Percentiles rank a stretch among this genome's conserved stretches.
Evolutionary conservation across 768 basidiomycete species (phyloP).

Genomic region (Lentinula lateritia): DNA sequence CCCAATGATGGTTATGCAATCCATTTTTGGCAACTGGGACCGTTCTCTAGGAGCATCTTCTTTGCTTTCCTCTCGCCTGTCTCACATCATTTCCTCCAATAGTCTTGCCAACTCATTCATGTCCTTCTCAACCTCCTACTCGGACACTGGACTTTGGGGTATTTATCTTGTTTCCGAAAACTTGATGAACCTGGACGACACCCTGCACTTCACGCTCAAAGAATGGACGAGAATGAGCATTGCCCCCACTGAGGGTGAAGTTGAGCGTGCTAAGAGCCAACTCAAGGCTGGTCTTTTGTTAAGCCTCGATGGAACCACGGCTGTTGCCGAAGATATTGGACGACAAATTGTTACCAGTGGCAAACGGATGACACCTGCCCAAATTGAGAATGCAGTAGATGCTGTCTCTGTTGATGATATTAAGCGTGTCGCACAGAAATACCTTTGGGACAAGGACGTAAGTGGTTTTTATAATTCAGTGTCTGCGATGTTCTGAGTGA

Average conservation of each 20-base stretch:
- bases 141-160: constrained; percentile 98
- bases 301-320: constrained; percentile 91
- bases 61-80: constrained; percentile 85
- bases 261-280: constrained; percentile 97
- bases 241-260: constrained; percentile 76
- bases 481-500: constrained; percentile 5
- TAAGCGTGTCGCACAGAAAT: constrained; percentile 91
- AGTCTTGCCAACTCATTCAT: constrained; percentile 99
- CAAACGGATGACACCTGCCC: constrained; percentile 81
- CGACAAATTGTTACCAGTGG: constrained; percentile 94
- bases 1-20: constrained; percentile 98
- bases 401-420: constrained; percentile 86
- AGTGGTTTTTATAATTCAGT: constrained; percentile 20
- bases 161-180: constrained; percentile 97
- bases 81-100: constrained; percentile 85
- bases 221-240: constrained; percentile 97
- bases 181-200: constrained; percentile 87
- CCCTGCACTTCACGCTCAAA: constrained; percentile 88
- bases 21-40: constrained; percentile 99
- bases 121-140: constrained; percentile 98
- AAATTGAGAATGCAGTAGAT: constrained; percentile 91
- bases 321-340: constrained; percentile 98
- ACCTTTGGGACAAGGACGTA: constrained; percentile 95
- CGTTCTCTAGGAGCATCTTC: constrained; percentile 88
- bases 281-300: constrained; percentile 92